Conservation (phyloP, 371 early-diverging fungal genomes). For the Rhizomucor miehei region DNA sequence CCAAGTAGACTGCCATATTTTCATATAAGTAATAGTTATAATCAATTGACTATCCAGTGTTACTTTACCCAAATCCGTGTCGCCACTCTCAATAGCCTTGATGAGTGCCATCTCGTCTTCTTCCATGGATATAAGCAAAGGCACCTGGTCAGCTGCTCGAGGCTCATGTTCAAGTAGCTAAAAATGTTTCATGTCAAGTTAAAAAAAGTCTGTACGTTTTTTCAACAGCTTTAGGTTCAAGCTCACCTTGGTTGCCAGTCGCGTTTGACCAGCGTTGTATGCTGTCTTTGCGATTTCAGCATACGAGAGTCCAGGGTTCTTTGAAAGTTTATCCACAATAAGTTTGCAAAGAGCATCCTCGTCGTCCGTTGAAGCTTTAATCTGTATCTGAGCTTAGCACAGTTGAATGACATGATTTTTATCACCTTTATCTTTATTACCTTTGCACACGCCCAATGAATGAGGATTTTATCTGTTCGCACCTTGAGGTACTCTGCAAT, state of each 20-base stretch:
- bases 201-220: no score
- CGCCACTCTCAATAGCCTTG: constrained; percentile 92
- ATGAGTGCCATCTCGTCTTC: constrained; percentile 84
- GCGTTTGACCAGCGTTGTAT: constrained; percentile 79
- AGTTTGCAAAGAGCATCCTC: constrained; percentile 80
- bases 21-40: neutral
- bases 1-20: constrained; percentile 80
- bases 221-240: no score
- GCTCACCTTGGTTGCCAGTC: constrained; percentile 79
- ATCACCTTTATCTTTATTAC: constrained; percentile 24
- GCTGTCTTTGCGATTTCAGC: constrained; percentile 94
- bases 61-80: constrained; percentile 83
- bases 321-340: constrained; percentile 75
- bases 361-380: constrained; percentile 80
- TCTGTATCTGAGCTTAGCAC: constrained; percentile 35
- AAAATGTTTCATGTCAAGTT: neutral
- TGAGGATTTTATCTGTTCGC: constrained; percentile 77
- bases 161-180: constrained; percentile 89
- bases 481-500: constrained; percentile 83
- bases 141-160: constrained; percentile 92
- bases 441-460: constrained; percentile 97
- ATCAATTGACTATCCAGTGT: neutral
- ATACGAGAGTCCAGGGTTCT: constrained; percentile 76
- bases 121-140: constrained; percentile 89
- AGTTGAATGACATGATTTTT: neutral